phyloP scores from a whole-genome alignment of 805 yeast species.

The Kluyveromyces dobzhanskii region DNA sequence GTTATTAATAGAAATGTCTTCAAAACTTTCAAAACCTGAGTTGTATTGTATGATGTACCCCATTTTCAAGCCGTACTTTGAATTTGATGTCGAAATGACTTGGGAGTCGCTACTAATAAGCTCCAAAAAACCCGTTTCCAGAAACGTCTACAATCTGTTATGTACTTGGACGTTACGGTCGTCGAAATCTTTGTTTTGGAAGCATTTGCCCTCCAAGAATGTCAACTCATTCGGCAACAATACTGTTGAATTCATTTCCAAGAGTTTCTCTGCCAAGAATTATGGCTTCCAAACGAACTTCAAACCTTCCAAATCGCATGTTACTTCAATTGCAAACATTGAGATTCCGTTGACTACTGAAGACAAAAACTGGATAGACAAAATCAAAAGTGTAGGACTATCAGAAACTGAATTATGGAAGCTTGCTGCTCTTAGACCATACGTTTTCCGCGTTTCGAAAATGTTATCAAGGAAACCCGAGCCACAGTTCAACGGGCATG shows the following conservation, averaged over 20 bases:
- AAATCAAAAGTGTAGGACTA: conserved; percentile 65
- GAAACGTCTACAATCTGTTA: conserved; percentile 54
- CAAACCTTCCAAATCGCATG: conserved; percentile 16
- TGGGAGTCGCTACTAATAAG: conserved; percentile 63
- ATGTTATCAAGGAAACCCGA: conserved; percentile 29
- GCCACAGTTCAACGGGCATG: neutral
- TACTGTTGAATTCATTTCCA: conserved; percentile 18
- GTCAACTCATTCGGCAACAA: conserved; percentile 41
- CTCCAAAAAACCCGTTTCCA: conserved; percentile 57
- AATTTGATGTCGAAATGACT: conserved; percentile 64
- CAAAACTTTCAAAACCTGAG: conserved; percentile 65
- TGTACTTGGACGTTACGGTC: conserved; percentile 66
- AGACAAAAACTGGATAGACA: conserved; percentile 67
- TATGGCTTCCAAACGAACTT: conserved; percentile 19
- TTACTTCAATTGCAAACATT: conserved; percentile 32
- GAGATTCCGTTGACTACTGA: conserved; percentile 52
- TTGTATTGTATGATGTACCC: conserved; percentile 79
- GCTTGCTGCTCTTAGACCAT: conserved; percentile 58
- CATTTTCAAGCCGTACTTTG: conserved; percentile 63
- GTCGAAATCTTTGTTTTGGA: conserved; percentile 74
- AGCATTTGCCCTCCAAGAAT: conserved; percentile 33
- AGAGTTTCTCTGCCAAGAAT: conserved; percentile 20
- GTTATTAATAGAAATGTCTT: conserved; percentile 53
- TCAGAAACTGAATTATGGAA: conserved; percentile 76
- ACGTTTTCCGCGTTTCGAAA: conserved; percentile 51